Conservation (phyloP, 2,329 filamentous ascomycete genomes). For the Fusarium brevicatenulatum region DNA sequence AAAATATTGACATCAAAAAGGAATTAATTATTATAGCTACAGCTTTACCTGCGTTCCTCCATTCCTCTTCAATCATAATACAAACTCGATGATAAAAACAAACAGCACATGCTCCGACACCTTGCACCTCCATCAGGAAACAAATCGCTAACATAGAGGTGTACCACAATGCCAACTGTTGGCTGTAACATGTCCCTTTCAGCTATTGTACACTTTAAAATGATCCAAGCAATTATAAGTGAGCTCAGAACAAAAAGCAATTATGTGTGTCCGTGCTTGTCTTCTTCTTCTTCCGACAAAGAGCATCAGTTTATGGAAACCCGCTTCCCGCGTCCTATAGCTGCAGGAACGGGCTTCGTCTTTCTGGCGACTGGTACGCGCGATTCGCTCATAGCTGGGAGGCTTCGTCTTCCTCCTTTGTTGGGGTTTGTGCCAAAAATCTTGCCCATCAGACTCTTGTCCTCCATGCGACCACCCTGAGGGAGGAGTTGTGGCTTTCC, state of each 20-base stretch:
- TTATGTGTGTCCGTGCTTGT: not conserved
- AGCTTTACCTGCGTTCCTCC: not conserved
- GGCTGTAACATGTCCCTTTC: conserved; percentile 10
- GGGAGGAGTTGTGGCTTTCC: conserved; percentile 55
- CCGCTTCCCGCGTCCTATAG: conserved; percentile 22
- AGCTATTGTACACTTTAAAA: not conserved
- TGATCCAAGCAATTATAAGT: not conserved
- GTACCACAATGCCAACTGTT: conserved; percentile 1
- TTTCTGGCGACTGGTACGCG: conserved; percentile 16
- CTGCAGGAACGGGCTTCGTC: not conserved
- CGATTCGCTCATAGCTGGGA: conserved; percentile 24
- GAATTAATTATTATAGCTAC: not conserved
- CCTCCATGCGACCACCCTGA: conserved; percentile 48
- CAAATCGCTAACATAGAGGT: conserved; percentile 8
- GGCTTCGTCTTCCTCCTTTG: conserved; percentile 37
- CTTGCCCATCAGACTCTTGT: conserved; percentile 43
- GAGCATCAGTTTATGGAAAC: conserved; percentile 21
- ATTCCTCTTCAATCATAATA: not conserved
- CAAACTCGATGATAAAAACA: not conserved
- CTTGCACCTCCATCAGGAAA: not conserved
- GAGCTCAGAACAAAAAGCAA: conserved; percentile 1
- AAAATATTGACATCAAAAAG: not conserved
- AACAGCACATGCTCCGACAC: not conserved
- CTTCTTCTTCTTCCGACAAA: not conserved
- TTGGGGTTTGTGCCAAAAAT: conserved; percentile 41